phyloP scores from a whole-genome alignment of 2,329 filamentous ascomycete species.

The Colletotrichum endophyticum region DNA sequence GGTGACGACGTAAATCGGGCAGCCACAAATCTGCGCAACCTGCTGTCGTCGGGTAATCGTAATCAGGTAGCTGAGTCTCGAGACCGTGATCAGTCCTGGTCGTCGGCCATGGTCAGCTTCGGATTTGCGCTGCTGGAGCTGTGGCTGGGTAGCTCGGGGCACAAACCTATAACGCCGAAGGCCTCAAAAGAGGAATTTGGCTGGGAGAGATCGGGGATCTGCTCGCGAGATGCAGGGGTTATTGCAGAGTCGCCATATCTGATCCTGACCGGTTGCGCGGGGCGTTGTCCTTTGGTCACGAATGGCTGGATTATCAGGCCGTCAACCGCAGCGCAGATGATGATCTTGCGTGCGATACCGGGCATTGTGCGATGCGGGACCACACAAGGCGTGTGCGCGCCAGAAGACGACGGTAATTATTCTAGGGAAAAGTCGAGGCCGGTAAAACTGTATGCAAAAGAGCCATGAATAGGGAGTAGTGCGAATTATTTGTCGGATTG shows the following conservation, averaged over 20 bases:
- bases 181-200: slow-evolving; percentile 60
- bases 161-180: slow-evolving; percentile 63
- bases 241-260: slow-evolving; percentile 68
- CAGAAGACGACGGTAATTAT: neutral
- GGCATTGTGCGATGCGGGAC: slow-evolving; percentile 61
- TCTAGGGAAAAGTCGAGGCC: neutral
- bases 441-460: neutral
- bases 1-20: slow-evolving; percentile 84
- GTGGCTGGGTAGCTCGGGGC: neutral
- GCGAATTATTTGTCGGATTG: neutral
- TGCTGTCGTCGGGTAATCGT: slow-evolving; percentile 86
- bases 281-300: slow-evolving; percentile 61
- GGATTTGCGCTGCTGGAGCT: neutral
- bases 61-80: slow-evolving; percentile 82
- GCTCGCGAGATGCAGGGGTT: slow-evolving; percentile 48
- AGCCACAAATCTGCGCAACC: slow-evolving; percentile 84
- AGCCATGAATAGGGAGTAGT: neutral
- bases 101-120: slow-evolving; percentile 10
- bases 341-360: slow-evolving; percentile 76
- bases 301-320: slow-evolving; percentile 82
- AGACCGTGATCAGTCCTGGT: slow-evolving; percentile 82
- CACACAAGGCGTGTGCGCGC: neutral
- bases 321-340: slow-evolving; percentile 82
- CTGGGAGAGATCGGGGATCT: slow-evolving; percentile 46
- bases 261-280: slow-evolving; percentile 66